These are phyloP conservation scores for Penicillium sp. DNA, from an alignment of 2,329 filamentous ascomycete species.

Conservation along the genomic window DNA sequence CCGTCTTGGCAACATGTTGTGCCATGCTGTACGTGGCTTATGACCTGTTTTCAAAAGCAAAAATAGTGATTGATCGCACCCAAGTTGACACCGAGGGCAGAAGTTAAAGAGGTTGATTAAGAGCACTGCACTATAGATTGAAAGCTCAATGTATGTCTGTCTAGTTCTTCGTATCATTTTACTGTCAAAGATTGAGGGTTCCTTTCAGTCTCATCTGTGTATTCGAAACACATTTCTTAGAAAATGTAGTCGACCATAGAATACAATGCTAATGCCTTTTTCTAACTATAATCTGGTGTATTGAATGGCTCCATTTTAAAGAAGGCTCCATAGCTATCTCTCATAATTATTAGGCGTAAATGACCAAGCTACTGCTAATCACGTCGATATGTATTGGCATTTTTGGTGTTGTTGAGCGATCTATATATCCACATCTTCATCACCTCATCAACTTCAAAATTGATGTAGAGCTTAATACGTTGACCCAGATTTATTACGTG, in stretches of 20 bases:
- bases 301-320: too few relatives aligned
- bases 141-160: neutral
- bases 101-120: neutral
- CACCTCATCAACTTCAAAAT: too few relatives aligned
- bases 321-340: too few relatives aligned
- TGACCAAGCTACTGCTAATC: too few relatives aligned
- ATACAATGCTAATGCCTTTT: neutral
- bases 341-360: too few relatives aligned
- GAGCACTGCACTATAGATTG: neutral
- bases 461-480: too few relatives aligned
- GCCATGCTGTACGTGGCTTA: neutral
- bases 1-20: neutral
- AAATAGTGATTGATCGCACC: neutral
- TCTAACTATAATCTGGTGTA: neutral
- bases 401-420: too few relatives aligned
- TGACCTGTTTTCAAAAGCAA: neutral
- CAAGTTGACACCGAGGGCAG: neutral
- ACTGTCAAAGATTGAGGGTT: neutral
- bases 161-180: too few relatives aligned
- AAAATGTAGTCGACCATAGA: neutral
- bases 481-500: too few relatives aligned
- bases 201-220: too few relatives aligned
- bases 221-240: neutral
- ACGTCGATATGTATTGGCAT: too few relatives aligned
- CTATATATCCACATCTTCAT: too few relatives aligned